phyloP scores from a whole-genome alignment of 257 asterid genomes.

The Thymus quinquecostatus region DNA sequence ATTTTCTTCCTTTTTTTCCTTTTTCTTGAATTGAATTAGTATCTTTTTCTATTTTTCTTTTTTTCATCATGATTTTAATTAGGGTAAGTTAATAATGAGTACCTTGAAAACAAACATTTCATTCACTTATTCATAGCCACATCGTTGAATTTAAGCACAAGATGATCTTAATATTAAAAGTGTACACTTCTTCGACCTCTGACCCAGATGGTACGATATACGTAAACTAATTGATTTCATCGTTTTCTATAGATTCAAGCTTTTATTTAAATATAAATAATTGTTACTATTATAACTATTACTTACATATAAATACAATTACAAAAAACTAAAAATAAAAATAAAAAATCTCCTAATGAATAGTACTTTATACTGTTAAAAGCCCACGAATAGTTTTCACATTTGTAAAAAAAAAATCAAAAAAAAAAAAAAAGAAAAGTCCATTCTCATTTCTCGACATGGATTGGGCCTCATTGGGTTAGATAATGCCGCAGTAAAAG shows the following conservation, averaged over 20 bases:
- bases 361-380: no score
- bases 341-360: no score
- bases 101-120: slow-evolving; percentile 17
- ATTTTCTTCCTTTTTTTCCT: slow-evolving; percentile 21
- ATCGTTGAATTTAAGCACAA: neutral
- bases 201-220: no score
- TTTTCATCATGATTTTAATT: neutral
- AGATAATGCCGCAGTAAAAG: neutral
- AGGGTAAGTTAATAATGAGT: slow-evolving; percentile 10
- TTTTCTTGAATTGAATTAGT: slow-evolving; percentile 10
- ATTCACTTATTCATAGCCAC: neutral
- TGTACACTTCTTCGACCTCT: no score
- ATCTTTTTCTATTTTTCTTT: no score
- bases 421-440: neutral
- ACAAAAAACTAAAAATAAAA: no score
- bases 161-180: neutral
- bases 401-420: neutral
- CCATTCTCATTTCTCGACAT: neutral
- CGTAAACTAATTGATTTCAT: no score
- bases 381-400: neutral
- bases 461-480: slow-evolving; percentile 13
- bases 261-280: no score
- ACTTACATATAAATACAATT: no score
- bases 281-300: no score
- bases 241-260: no score